Base-by-base conservation (phyloP, 2,329 filamentous ascomycete genomes). In the Magnaporthiopsis rhizophila region DNA sequence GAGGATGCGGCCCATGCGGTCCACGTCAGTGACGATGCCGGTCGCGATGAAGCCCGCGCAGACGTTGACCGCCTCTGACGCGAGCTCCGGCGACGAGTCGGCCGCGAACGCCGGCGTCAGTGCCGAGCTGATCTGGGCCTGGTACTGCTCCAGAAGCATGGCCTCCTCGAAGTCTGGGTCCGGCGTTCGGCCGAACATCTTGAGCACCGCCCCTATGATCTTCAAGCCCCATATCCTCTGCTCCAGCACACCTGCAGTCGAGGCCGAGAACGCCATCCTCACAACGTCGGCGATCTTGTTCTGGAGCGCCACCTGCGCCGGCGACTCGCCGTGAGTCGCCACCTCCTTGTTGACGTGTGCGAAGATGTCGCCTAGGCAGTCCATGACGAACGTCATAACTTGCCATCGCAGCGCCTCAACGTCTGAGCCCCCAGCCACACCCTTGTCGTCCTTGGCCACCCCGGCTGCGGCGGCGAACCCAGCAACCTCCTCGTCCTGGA, bases 111-210 rank as follows among this genome's bases (percentile, higher is more conserved):
- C 96, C 3, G 95, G 95, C 0, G 96, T 99, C 66, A 99, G 81
- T 0, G 95, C 95, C 24, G 95, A 98, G 71, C 93, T 93, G 73
- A 99, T 99, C 73, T 99, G 95, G 6, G 95, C 95, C 76, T 99
- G 96, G 72, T 99, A 99, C 75, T 99, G 95, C 75, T 99, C 96
- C 4, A 99, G 83, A 21, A 99, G 82, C 77, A 96, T 96, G 0
- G 91, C 95, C 76, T 99, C 95, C n/a, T 94, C 86, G 72, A 99
- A 99, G 74, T 99, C 95, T 0, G 95, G 96, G 76, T 99, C 95
- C 1, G 94, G 91, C 1, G 91, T 92, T 73, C 92, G 94, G 64
- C 95, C 95, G 78, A 99, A 99, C 81, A 97, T 92, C 80, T 93
- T 96, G 62, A 99, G 80, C 12, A 98, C 87, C 65, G 93, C 91